Evolutionary conservation across 2,329 filamentous ascomycete species (phyloP), one percentile per base, ranked within the genome.

Genomic region (Alternaria infectoria): DNA sequence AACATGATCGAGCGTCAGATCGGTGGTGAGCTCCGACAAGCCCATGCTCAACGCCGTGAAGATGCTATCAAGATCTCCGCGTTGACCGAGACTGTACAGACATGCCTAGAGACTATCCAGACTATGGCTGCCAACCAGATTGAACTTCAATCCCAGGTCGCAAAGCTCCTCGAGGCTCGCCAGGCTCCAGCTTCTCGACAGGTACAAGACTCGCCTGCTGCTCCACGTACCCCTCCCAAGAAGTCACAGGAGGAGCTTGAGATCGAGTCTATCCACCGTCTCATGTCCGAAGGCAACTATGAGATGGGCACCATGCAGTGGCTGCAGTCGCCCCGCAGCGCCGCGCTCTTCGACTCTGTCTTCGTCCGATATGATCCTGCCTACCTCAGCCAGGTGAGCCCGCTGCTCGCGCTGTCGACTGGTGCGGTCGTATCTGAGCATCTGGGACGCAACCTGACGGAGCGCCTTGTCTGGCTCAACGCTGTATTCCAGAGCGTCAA

Each of bases 31-130:
- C 76, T 87, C 61, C 83, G 81, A 57, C 81, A 85, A 57, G 82
- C 83, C 21, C 85, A 88, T 61, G 62, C 75, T 4, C 84, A 86
- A 70, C 86, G 84, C 59, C 82, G 82, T 52, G 80, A 83, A 47
- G 87, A 89, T 68, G 81, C 82, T 57, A 82, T 84, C 68, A 93
- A 93, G 85, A 90, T 94, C 61, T 88, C 91, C 57, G 87, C 92
- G 72, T 84, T 95, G n/a, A 85, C 89, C 8, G 85, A 86, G 13
- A 85, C 92, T 28, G 88, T 93, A 5, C 86, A 86, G 30, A 86
- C 87, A 23, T 83, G 94, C 61, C 87, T 89, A 3, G 88, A 90
- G 66, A 92, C 89, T 47, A 85, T 95, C 23, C 87, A 88, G 43
- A 86, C 86, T 12, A 89, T 95, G 89, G 89, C 89, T 6, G 81